Evolutionary conservation across 805 yeast genomes (phyloP).

Genomic region (Candida schatavii): DNA sequence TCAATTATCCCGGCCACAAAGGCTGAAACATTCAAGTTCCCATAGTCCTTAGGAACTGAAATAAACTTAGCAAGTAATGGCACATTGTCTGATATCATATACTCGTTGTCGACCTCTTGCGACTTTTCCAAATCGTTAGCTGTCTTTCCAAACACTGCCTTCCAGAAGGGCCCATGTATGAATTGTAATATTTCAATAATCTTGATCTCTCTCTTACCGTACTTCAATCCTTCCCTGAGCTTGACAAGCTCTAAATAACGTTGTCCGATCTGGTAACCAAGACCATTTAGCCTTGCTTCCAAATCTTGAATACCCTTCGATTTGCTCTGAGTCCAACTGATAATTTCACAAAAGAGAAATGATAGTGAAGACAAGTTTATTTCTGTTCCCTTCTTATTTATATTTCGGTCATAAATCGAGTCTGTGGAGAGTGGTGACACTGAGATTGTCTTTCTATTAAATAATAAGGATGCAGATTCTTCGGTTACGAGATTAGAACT

Average conservation of each 20-base stretch:
- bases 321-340: slow-evolving; percentile 59
- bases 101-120: slow-evolving; percentile 64
- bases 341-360: slow-evolving; percentile 66
- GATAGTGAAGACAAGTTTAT: slow-evolving; percentile 66
- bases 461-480: slow-evolving; percentile 34
- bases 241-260: slow-evolving; percentile 67
- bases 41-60: slow-evolving; percentile 75
- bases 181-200: slow-evolving; percentile 69
- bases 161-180: slow-evolving; percentile 73
- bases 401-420: slow-evolving; percentile 65
- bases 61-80: slow-evolving; percentile 73
- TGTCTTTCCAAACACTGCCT: slow-evolving; percentile 62
- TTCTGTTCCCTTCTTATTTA: slow-evolving; percentile 60
- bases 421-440: slow-evolving; percentile 34
- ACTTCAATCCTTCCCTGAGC: slow-evolving; percentile 58
- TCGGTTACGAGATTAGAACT: slow-evolving; percentile 35
- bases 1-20: slow-evolving; percentile 84
- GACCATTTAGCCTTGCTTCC: slow-evolving; percentile 54
- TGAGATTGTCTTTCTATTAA: slow-evolving; percentile 29
- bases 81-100: slow-evolving; percentile 74
- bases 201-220: slow-evolving; percentile 63
- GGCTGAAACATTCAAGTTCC: slow-evolving; percentile 75
- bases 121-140: slow-evolving; percentile 77
- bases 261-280: slow-evolving; percentile 78
- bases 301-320: slow-evolving; percentile 67